Conservation (phyloP, 2,329 filamentous ascomycete genomes). For the Purpureocillium lavendulum region DNA sequence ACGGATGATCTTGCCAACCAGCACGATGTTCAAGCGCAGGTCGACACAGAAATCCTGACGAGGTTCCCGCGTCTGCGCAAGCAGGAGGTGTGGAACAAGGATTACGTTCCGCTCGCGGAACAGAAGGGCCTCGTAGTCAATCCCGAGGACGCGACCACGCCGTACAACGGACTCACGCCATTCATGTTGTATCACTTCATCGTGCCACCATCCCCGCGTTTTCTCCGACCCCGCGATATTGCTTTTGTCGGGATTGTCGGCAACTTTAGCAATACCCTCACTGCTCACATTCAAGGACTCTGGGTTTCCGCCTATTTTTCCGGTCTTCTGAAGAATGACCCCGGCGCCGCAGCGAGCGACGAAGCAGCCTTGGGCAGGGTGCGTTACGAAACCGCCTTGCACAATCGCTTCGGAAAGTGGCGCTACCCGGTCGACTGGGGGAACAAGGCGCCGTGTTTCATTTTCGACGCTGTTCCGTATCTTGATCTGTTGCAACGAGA, state of each 20-base stretch:
- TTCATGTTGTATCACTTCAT: conserved; percentile 39
- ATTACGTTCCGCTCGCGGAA: conserved; percentile 32
- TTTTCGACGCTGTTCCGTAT: conserved; percentile 70
- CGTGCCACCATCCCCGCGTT: conserved; percentile 28
- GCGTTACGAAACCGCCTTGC: conserved; percentile 49
- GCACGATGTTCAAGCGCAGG: conserved; percentile 25
- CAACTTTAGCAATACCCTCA: conserved; percentile 32
- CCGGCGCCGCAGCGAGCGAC: conserved; percentile 7
- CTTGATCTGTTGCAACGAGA: conserved; percentile 60
- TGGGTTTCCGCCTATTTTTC: conserved; percentile 60
- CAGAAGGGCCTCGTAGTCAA: conserved; percentile 23
- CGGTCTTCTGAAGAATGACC: conserved; percentile 14
- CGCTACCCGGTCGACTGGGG: conserved; percentile 61
- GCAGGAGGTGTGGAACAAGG: conserved; percentile 40
- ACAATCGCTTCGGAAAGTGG: conserved; percentile 62
- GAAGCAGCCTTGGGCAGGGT: conserved; percentile 29
- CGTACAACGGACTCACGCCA: conserved; percentile 15
- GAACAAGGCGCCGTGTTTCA: conserved; percentile 55
- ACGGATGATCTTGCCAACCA: conserved; percentile 24
- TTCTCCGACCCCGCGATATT: conserved; percentile 27
- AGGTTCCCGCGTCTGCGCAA: conserved; percentile 43
- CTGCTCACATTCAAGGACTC: conserved; percentile 42
- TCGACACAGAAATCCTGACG: conserved; percentile 44
- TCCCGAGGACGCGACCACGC: conserved; percentile 19
- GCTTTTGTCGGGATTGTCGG: conserved; percentile 36